phyloP scores from a whole-genome alignment of 2,329 filamentous ascomycete species.

The Epichloe bromicola region DNA sequence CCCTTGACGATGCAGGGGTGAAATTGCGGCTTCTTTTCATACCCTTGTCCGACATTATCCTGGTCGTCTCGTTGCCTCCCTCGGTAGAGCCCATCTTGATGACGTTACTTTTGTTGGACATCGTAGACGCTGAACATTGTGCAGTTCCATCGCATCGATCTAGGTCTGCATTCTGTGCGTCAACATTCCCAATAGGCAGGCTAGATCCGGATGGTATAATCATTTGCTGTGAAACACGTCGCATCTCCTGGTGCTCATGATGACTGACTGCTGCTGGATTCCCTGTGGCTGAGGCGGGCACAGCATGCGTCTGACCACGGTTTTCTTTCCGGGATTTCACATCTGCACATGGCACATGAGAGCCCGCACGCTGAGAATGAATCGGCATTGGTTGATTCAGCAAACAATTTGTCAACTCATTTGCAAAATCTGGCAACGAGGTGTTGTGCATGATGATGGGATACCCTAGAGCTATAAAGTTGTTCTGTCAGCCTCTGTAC shows the following conservation, averaged over 20 bases:
- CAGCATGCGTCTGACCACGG: slow-evolving; percentile 11
- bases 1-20: slow-evolving; percentile 32
- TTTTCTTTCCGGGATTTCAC: slow-evolving; percentile 33
- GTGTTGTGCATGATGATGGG: slow-evolving; percentile 10
- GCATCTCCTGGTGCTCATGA: slow-evolving; percentile 20
- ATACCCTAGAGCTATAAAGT: slow-evolving; percentile 8
- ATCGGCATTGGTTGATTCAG: slow-evolving; percentile 33
- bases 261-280: slow-evolving; percentile 7
- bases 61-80: neutral
- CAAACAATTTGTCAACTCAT: slow-evolving; percentile 33
- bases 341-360: slow-evolving; percentile 21
- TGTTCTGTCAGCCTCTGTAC: neutral
- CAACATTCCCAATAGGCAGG: slow-evolving; percentile 6
- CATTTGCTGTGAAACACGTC: slow-evolving; percentile 28
- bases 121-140: neutral
- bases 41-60: slow-evolving; percentile 18
- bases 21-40: slow-evolving; percentile 33
- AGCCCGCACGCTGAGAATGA: slow-evolving; percentile 18
- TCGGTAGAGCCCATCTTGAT: neutral
- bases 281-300: slow-evolving; percentile 8
- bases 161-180: neutral
- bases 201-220: slow-evolving; percentile 16
- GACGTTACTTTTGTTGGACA: neutral
- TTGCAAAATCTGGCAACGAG: slow-evolving; percentile 22
- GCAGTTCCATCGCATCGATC: neutral